Evolutionary conservation across 805 yeast genomes (phyloP).

Genomic region (Lipomyces anomalus): DNA sequence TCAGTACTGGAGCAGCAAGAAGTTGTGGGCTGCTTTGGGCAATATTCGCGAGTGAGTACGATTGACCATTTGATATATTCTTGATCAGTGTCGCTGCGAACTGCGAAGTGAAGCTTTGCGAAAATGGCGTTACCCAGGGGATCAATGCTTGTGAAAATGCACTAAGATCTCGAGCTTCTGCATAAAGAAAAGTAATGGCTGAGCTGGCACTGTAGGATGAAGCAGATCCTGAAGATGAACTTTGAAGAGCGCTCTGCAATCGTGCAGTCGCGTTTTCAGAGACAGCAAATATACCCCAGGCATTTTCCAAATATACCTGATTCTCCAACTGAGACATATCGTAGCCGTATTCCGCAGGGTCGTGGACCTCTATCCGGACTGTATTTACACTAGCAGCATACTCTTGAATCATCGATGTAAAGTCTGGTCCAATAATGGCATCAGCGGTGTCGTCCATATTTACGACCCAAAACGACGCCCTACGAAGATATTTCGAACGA

Average conservation of each 20-base stretch:
- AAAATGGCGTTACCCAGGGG: conserved; percentile 41
- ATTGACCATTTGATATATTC: conserved; percentile 30
- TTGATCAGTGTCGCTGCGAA: conserved; percentile 27
- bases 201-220: conserved; percentile 30
- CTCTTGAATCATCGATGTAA: conserved; percentile 21
- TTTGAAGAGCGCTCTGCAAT: conserved; percentile 38
- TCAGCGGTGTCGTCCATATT: conserved; percentile 34
- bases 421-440: conserved; percentile 34
- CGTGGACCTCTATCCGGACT: conserved; percentile 3
- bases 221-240: conserved; percentile 30
- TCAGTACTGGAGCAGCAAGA: conserved; percentile 35
- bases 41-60: conserved; percentile 28
- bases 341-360: conserved; percentile 34
- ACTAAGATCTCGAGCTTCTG: conserved; percentile 58
- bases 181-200: conserved; percentile 44
- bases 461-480: conserved; percentile 39
- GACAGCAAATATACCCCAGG: conserved; percentile 61
- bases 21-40: conserved; percentile 26
- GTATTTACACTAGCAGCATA: conserved; percentile 31
- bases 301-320: conserved; percentile 48
- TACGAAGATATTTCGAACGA: conserved; percentile 31
- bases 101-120: conserved; percentile 28
- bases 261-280: conserved; percentile 43
- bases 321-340: conserved; percentile 39
- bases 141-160: conserved; percentile 43